Conservation (phyloP, 1,139 yeast species). For the Yamadazyma sp. region DNA sequence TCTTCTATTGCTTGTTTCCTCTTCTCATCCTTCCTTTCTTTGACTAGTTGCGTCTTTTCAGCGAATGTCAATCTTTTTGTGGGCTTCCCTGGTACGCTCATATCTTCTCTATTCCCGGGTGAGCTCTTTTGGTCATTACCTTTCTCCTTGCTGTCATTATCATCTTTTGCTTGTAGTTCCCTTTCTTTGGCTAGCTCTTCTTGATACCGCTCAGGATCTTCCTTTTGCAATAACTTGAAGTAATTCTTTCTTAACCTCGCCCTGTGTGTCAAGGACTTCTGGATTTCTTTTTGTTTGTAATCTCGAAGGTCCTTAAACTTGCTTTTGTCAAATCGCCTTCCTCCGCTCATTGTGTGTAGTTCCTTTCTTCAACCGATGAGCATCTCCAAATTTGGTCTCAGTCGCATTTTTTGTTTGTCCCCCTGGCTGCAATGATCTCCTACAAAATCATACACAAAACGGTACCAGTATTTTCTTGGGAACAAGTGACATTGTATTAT, state of each 20-base stretch:
- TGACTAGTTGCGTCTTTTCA: slow-evolving; percentile 48
- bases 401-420: slow-evolving; percentile 2
- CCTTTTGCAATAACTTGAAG: slow-evolving; percentile 74
- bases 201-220: slow-evolving; percentile 38
- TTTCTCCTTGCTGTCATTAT: slow-evolving; percentile 11
- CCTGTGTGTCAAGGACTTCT: slow-evolving; percentile 72
- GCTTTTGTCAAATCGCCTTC: slow-evolving; percentile 16
- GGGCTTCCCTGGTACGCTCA: slow-evolving; percentile 7
- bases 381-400: slow-evolving; percentile 2
- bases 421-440: slow-evolving; percentile 2
- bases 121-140: slow-evolving; percentile 14
- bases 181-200: slow-evolving; percentile 9
- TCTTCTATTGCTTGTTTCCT: slow-evolving; percentile 31
- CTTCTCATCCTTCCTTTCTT: slow-evolving; percentile 42
- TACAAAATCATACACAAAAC: too few species aligned
- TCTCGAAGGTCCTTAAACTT: slow-evolving; percentile 40
- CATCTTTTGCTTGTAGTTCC: slow-evolving; percentile 8
- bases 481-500: too few species aligned
- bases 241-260: slow-evolving; percentile 84
- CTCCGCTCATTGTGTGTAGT: slow-evolving; percentile 9
- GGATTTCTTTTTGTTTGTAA: slow-evolving; percentile 58
- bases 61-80: slow-evolving; percentile 34
- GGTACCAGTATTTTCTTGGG: too few species aligned
- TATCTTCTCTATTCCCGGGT: slow-evolving; percentile 19
- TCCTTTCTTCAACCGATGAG: slow-evolving; percentile 10